Percentiles rank a stretch among this genome's conserved stretches.
Conservation (phyloP, 805 yeast genomes). For the Vanderwaltozyma yarrowii region DNA sequence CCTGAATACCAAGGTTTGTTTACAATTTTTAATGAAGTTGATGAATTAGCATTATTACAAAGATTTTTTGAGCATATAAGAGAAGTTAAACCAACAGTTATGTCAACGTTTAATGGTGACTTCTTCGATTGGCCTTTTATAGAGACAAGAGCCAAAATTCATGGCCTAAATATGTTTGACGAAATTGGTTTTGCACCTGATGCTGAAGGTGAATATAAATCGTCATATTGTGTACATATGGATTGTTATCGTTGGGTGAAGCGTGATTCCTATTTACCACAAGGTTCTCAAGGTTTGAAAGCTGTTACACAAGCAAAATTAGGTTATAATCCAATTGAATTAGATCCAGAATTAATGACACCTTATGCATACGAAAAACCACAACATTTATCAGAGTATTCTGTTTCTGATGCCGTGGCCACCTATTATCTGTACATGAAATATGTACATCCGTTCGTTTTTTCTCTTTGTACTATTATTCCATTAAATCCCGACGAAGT, state of each 20-base stretch:
- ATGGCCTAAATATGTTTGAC: conserved; percentile 78
- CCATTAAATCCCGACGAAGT: conserved; percentile 97
- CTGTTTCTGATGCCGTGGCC: conserved; percentile 99
- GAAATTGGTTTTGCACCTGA: conserved; percentile 93
- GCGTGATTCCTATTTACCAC: conserved; percentile 94
- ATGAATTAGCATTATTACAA: conserved; percentile 64
- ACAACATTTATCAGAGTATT: conserved; percentile 85
- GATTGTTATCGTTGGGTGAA: conserved; percentile 98
- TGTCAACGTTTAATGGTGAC: conserved; percentile 97
- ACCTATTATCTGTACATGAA: conserved; percentile 93
- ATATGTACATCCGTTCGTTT: conserved; percentile 94
- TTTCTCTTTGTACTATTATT: conserved; percentile 88
- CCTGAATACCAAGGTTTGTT: conserved; percentile 91
- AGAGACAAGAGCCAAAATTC: conserved; percentile 73
- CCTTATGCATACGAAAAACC: conserved; percentile 95
- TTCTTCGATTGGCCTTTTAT: conserved; percentile 99
- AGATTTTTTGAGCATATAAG: conserved; percentile 84
- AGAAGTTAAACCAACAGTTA: conserved; percentile 88
- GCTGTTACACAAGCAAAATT: conserved; percentile 94
- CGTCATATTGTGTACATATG: conserved; percentile 90
- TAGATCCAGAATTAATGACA: conserved; percentile 97
- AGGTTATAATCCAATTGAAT: conserved; percentile 92
- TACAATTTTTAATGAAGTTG: conserved; percentile 79
- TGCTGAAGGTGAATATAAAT: conserved; percentile 83
- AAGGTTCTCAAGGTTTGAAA: conserved; percentile 96